Evolutionary conservation across 2,329 filamentous ascomycete genomes (phyloP), one percentile per base, ranked within the genome.

Genomic region (Colletotrichum sp.): DNA sequence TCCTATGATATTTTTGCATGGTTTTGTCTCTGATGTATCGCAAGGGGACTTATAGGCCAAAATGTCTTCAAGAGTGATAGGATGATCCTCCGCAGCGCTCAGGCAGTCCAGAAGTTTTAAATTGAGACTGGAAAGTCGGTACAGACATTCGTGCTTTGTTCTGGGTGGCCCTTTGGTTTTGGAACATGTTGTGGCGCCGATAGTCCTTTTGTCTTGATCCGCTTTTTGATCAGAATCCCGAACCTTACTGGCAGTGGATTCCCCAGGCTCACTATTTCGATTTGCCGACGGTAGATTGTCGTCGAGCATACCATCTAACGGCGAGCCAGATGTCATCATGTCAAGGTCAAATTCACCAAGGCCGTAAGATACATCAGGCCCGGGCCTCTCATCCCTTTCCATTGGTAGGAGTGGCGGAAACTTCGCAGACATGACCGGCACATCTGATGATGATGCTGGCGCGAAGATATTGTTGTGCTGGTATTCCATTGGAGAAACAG

Each of bases 181-280:
- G 10, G n/a, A 52, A 52, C 43, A 52, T 21, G 0, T 52, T 0
- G 43, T 21, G 3, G 43, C 0, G n/a, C 5, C 43, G 2, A 52
- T 13, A 1, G 10, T 21, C 0, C 10, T 52, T 52, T 52, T 21
- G 10, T 52, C n/a, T 24, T 52, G 43, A 52, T 52, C 9, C 9
- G 6, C 4, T 12, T 52, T 21, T 21, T 52, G n/a, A 21, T 13
- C 6, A 13, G 43, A 2, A 3, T 7, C n/a, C n/a, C 43, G n/a
- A 0, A 7, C 12, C 12, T 52, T 2, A 13, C 3, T 1, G n/a
- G 3, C 2, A 21, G 4, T 52, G 12, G 43, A 4, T 52, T 13
- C 43, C n/a, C 1, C 3, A 7, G 43, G 0, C 1, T 52, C 43
- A 52, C 43, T 4, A 4, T 52, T 13, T 21, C 4, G 43, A 52